Evolutionary conservation across 2,329 filamentous ascomycete genomes (phyloP), one percentile per base, ranked within the genome.

Genomic region (Dothistroma septosporum): DNA sequence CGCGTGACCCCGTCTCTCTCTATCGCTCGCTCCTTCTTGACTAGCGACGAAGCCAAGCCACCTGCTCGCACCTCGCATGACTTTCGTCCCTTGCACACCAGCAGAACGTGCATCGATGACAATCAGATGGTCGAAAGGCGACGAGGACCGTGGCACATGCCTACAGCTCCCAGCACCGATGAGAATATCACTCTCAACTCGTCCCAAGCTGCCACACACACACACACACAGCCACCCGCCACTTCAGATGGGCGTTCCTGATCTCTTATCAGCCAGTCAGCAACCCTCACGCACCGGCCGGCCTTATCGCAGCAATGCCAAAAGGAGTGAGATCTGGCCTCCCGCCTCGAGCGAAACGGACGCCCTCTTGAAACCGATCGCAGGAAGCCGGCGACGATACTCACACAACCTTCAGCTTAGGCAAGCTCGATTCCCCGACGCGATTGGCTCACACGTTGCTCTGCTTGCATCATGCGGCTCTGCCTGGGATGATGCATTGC

Each of bases 231-330:
- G 2, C 33, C 33, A 37, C 33, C 33, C 10, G 33, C 33, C 4
- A 16, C 4, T 2, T 16, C 10, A 37, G 33, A 37, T 37, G 46
- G 46, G 46, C 46, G 46, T 28, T 22, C 48, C 44, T 47, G 22
- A 50, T 41, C 46, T 22, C 55, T 53, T 53, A 53, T 58, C 47
- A 58, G 46, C 55, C 55, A 52, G 55, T 58, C 46, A 53, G 21
- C 31, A 21, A 22, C 55, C 46, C 49, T 22, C 46, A 35, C 33
- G 32, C 52, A 47, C n/a, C 44, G 5, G 44, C n/a, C 44, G 10
- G 44, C 33, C 33, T 55, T 55, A 55, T 55, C 53, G 32, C 53
- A 37, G 31, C 53, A 55, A 5, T 46, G 24, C 37, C 24, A 41
- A 55, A 41, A 46, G 50, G 58, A 50, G 22, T 22, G 53, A 41